These are phyloP conservation scores for Arabidopsis arenosa DNA, from an alignment of 345 rosid genomes.

Conservation along the genomic window DNA sequence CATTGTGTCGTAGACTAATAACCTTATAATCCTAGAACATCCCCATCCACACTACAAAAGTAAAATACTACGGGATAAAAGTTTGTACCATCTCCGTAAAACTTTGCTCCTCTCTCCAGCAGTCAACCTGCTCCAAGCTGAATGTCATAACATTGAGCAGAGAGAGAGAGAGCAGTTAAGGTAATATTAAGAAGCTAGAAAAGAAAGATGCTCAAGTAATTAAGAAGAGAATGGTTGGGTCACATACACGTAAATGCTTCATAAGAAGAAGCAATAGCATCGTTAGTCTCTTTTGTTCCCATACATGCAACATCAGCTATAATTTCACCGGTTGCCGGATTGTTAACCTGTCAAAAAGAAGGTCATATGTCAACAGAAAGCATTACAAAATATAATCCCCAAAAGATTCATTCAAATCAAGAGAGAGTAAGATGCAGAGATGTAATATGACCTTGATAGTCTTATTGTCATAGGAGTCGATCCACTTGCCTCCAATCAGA, in stretches of 20 bases:
- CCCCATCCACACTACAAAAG: conserved; percentile 13
- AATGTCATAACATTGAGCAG: conserved; percentile 23
- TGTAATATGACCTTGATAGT: conserved; percentile 62
- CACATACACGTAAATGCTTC: conserved; percentile 72
- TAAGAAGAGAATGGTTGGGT: conserved; percentile 20
- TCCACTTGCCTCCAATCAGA: conserved; percentile 89
- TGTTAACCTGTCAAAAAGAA: conserved; percentile 64
- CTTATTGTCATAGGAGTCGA: conserved; percentile 70
- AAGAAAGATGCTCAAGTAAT: conserved; percentile 13
- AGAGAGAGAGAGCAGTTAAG: neutral
- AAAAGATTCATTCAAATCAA: neutral
- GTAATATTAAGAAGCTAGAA: neutral
- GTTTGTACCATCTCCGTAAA: conserved; percentile 74
- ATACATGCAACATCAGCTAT: conserved; percentile 77
- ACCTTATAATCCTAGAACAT: conserved; percentile 13
- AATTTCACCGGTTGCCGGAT: conserved; percentile 89
- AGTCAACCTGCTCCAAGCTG: conserved; percentile 93
- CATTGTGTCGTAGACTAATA: neutral
- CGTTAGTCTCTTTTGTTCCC: conserved; percentile 83
- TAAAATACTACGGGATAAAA: conserved; percentile 27
- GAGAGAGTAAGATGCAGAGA: conserved; percentile 5
- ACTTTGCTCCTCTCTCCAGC: conserved; percentile 83
- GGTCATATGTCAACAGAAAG: conserved; percentile 3
- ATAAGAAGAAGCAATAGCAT: conserved; percentile 87
- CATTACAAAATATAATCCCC: neutral